Evolutionary conservation across 352 stramenopile species (phyloP).

Genomic region (Blastocystis sp.): DNA sequence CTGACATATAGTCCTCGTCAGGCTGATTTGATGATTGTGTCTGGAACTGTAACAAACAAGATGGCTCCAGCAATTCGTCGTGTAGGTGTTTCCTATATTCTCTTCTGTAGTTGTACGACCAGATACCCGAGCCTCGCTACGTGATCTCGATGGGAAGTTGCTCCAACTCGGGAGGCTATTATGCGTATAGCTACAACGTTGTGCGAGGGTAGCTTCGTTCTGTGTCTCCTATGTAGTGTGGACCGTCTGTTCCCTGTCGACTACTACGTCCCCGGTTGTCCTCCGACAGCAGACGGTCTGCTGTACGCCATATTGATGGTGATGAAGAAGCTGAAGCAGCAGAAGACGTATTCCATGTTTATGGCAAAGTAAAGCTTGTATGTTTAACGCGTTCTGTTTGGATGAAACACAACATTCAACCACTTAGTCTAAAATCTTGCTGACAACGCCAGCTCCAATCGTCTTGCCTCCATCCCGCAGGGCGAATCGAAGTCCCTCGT

Average conservation of each 20-base stretch:
- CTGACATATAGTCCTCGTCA: slow-evolving; percentile 73
- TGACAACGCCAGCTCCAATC: slow-evolving; percentile 86
- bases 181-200: slow-evolving; percentile 94
- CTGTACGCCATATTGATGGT: slow-evolving; percentile 95
- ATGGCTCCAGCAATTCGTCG: slow-evolving; percentile 93
- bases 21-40: slow-evolving; percentile 98
- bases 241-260: slow-evolving; percentile 91
- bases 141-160: slow-evolving; percentile 97
- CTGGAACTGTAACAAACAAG: slow-evolving; percentile 98
- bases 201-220: slow-evolving; percentile 85
- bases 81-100: not conserved
- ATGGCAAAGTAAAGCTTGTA: slow-evolving; percentile 47
- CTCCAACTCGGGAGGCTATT: slow-evolving; percentile 91
- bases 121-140: slow-evolving; percentile 97
- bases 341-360: slow-evolving; percentile 74
- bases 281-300: slow-evolving; percentile 92
- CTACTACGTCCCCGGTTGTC: slow-evolving; percentile 98
- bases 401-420: slow-evolving; percentile 45
- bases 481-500: slow-evolving; percentile 86
- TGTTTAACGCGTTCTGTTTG: not conserved
- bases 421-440: slow-evolving; percentile 78
- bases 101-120: slow-evolving; percentile 83
- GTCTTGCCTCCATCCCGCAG: slow-evolving; percentile 89
- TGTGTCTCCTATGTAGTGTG: slow-evolving; percentile 28
- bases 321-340: slow-evolving; percentile 98